phyloP scores from a whole-genome alignment of 177 flowering plant species.

The Vitis hybrid region DNA sequence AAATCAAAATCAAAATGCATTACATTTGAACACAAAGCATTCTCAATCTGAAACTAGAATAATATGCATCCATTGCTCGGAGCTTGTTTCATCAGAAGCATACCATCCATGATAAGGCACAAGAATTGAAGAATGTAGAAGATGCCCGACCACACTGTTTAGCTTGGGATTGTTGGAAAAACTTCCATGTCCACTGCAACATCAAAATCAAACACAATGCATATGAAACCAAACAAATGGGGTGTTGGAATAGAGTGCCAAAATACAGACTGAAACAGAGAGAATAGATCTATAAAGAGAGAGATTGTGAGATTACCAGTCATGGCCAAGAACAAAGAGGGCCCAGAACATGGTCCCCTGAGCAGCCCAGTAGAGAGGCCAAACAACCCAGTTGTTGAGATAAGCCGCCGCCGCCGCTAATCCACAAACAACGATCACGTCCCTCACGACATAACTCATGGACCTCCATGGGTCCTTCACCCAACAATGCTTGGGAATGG shows the following conservation, averaged over 20 bases:
- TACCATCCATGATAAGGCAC: conserved; percentile 91
- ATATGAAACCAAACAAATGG: no score
- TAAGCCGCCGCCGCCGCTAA: conserved; percentile 66
- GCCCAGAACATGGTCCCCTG: conserved; percentile 97
- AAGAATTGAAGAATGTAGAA: conserved; percentile 76
- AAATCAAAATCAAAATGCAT: no score
- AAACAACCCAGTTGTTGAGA: conserved; percentile 63
- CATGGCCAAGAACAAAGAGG: conserved; percentile 77
- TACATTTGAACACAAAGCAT: no score
- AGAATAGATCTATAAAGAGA: neutral
- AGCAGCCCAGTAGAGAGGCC: conserved; percentile 88
- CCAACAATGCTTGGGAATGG: conserved; percentile 83
- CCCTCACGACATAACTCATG: conserved; percentile 38
- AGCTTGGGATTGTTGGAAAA: conserved; percentile 58
- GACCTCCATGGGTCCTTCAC: conserved; percentile 1
- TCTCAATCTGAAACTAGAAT: no score
- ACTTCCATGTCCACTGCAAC: conserved; percentile 79
- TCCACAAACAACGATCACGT: conserved; percentile 57
- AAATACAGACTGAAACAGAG: neutral
- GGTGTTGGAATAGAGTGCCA: neutral
- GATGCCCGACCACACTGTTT: conserved; percentile 72
- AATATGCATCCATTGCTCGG: no score
- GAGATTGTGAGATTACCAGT: conserved; percentile 39
- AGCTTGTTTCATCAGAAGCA: conserved; percentile 1
- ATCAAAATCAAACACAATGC: conserved; percentile 1